Conservation (phyloP, 1,284 basidiomycete species). For the Rhodotorula sp. region DNA sequence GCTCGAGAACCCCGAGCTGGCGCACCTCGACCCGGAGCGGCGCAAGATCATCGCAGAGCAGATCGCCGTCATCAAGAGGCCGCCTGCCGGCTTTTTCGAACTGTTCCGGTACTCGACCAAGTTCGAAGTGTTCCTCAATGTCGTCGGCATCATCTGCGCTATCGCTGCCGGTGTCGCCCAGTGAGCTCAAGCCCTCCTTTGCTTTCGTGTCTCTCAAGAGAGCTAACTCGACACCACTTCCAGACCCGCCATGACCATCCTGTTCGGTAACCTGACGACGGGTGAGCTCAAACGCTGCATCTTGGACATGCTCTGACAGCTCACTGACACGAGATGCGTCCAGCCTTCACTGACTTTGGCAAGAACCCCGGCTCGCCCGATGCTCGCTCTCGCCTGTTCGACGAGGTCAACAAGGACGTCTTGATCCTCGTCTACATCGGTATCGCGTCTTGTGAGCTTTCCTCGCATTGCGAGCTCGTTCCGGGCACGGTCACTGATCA, state of each 20-base stretch:
- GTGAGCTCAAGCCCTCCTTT: neutral
- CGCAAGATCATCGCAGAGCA: slow-evolving; percentile 33
- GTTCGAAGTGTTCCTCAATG: slow-evolving; percentile 38
- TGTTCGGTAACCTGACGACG: slow-evolving; percentile 45
- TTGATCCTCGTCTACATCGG: slow-evolving; percentile 67
- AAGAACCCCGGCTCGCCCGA: slow-evolving; percentile 33
- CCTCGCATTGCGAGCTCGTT: no score
- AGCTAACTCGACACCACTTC: neutral
- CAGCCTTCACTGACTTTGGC: slow-evolving; percentile 65
- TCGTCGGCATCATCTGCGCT: slow-evolving; percentile 38
- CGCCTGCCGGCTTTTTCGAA: slow-evolving; percentile 13
- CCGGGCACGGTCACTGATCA: neutral
- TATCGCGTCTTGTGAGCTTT: slow-evolving; percentile 4
- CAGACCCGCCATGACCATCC: slow-evolving; percentile 15
- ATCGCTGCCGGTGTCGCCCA: slow-evolving; percentile 26
- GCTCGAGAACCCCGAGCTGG: slow-evolving; percentile 33
- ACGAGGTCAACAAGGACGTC: slow-evolving; percentile 54
- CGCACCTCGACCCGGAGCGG: slow-evolving; percentile 28
- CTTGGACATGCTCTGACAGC: no score
- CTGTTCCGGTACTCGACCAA: slow-evolving; percentile 35
- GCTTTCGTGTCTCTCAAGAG: neutral
- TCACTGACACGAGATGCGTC: no score
- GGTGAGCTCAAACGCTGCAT: slow-evolving; percentile 13
- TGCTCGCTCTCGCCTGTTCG: slow-evolving; percentile 23
- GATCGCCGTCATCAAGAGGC: slow-evolving; percentile 21